phyloP scores from a whole-genome alignment of 805 yeast species.

The Diddensiella caesifluorescens region DNA sequence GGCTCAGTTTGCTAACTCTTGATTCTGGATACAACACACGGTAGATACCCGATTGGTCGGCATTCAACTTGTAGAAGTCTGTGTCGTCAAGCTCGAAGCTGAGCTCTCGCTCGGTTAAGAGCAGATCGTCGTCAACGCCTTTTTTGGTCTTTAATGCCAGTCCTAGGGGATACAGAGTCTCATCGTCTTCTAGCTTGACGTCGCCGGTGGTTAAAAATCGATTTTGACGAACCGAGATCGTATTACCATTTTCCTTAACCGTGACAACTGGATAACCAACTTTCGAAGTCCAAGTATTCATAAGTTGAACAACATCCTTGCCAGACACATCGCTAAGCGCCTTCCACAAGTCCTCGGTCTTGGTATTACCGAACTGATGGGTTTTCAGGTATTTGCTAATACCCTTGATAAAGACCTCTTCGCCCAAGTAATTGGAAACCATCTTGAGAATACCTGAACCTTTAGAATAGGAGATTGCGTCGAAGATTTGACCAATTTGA shows the following conservation, averaged over 20 bases:
- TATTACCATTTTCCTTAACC: slow-evolving; percentile 39
- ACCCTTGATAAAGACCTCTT: slow-evolving; percentile 63
- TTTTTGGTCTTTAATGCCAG: slow-evolving; percentile 47
- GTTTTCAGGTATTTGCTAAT: slow-evolving; percentile 62
- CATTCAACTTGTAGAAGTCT: slow-evolving; percentile 54
- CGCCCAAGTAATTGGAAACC: slow-evolving; percentile 68
- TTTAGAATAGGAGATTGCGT: slow-evolving; percentile 72
- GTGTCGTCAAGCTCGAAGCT: slow-evolving; percentile 40
- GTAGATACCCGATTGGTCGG: slow-evolving; percentile 56
- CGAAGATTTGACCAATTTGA: slow-evolving; percentile 79
- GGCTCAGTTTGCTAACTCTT: slow-evolving; percentile 49
- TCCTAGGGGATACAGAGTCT: slow-evolving; percentile 50
- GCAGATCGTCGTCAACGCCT: slow-evolving; percentile 57
- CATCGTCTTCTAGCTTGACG: slow-evolving; percentile 50
- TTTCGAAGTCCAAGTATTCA: slow-evolving; percentile 67
- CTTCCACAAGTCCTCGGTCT: slow-evolving; percentile 67
- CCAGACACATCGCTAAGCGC: slow-evolving; percentile 60
- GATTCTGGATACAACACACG: slow-evolving; percentile 50
- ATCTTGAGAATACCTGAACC: slow-evolving; percentile 76
- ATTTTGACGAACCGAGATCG: slow-evolving; percentile 42
- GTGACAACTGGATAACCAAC: slow-evolving; percentile 68
- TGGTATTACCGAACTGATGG: slow-evolving; percentile 65
- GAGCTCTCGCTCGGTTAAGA: slow-evolving; percentile 47
- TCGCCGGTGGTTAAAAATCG: slow-evolving; percentile 64
- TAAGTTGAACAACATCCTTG: slow-evolving; percentile 50